A percentile compares a stretch with the other conserved stretches of the same genome.
These are phyloP conservation scores for Daldinia sp. DNA, from an alignment of 2,329 filamentous ascomycete genomes.

Conservation along the genomic window DNA sequence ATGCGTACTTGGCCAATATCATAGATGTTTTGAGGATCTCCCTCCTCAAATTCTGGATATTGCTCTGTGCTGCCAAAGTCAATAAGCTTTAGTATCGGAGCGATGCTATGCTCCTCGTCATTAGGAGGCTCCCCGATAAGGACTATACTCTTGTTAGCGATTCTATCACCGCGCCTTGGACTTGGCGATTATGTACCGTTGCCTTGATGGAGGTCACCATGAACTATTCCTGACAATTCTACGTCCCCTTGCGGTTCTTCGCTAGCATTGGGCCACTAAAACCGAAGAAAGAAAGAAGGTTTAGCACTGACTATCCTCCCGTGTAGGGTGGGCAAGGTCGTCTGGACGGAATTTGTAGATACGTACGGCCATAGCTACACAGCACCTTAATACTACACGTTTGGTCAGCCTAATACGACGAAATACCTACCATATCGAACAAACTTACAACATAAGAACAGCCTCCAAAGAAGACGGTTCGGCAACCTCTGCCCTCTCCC, in stretches of 20 bases:
- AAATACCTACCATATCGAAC: not conserved
- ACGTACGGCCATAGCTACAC: constrained; percentile 2
- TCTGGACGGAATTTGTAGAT: not conserved
- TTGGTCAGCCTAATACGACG: not conserved
- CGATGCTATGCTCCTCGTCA: not conserved
- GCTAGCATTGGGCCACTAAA: not conserved
- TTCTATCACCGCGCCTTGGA: not conserved
- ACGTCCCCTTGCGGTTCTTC: not conserved
- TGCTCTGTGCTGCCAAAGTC: not conserved
- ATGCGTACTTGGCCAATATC: not conserved
- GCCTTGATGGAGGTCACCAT: constrained; percentile 5
- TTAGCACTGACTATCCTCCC: not conserved
- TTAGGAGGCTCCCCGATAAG: not conserved
- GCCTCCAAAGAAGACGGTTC: constrained; percentile 1
- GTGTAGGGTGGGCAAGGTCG: not conserved
- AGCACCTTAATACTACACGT: not conserved
- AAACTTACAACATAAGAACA: not conserved
- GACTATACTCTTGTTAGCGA: not conserved
- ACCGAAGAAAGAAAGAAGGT: not conserved
- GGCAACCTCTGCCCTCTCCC: not conserved
- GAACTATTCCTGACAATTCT: not conserved
- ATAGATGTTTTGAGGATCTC: not conserved
- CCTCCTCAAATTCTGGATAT: not conserved
- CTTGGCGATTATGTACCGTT: not conserved
- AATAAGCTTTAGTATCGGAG: constrained; percentile 4